These are phyloP conservation scores for Syzygium syzygioides DNA, from an alignment of 441 rosid genomes.

Conservation along the genomic window DNA sequence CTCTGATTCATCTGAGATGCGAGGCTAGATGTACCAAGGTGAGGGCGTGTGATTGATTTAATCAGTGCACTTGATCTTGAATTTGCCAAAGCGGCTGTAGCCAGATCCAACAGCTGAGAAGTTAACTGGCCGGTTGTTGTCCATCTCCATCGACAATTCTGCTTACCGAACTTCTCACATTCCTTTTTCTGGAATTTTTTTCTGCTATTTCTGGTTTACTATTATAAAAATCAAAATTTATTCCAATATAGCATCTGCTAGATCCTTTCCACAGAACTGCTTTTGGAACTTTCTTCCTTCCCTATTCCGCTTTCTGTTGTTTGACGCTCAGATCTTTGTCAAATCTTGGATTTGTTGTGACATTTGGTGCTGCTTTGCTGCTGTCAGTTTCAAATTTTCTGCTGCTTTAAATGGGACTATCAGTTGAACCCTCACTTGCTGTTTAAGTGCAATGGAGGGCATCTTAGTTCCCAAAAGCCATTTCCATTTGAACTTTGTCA, in stretches of 20 bases:
- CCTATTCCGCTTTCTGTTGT: not conserved
- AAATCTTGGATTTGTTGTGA: not conserved
- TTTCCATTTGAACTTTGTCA: conserved; percentile 25
- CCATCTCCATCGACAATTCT: conserved; percentile 35
- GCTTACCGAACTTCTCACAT: conserved; percentile 82
- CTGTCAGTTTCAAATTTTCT: not conserved
- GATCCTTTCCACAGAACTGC: not conserved
- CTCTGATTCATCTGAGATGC: not conserved
- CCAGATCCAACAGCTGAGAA: conserved; percentile 35
- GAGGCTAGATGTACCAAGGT: conserved; percentile 61
- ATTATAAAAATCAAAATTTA: not conserved
- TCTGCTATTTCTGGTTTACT: not conserved
- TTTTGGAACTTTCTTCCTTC: not conserved
- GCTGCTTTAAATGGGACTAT: conserved; percentile 5
- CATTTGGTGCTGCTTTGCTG: not conserved
- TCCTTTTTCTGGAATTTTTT: not conserved
- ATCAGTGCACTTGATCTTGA: conserved; percentile 40
- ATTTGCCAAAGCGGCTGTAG: conserved; percentile 66
- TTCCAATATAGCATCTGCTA: not conserved
- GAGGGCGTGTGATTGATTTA: conserved; percentile 16
- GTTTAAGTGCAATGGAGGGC: conserved; percentile 23
- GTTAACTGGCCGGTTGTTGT: conserved; percentile 71
- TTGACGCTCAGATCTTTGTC: accelerated
- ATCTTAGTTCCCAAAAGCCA: conserved; percentile 25
- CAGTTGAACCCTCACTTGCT: conserved; percentile 33